phyloP scores from a whole-genome alignment of 192 early-diverging fungal species.

The Phycomyces nitens region DNA sequence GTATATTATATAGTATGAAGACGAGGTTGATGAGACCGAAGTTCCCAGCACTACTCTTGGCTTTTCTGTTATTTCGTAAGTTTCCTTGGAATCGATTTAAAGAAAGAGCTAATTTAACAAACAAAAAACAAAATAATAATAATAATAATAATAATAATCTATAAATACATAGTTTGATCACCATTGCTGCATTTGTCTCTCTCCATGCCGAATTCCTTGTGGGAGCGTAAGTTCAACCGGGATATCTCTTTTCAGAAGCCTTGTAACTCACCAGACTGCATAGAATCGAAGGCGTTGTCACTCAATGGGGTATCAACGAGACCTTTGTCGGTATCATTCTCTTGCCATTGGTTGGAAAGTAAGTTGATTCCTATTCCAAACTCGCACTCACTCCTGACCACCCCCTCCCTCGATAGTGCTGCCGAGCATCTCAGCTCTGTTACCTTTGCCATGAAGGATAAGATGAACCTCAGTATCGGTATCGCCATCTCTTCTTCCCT shows the following conservation, averaged over 20 bases:
- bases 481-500: constrained; percentile 40
- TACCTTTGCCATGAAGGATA: constrained; percentile 81
- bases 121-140: no score
- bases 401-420: constrained; percentile 25
- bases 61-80: constrained; percentile 51
- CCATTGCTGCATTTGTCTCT: constrained; percentile 65
- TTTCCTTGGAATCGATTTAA: neutral
- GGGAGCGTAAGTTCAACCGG: constrained; percentile 47
- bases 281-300: constrained; percentile 65
- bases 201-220: constrained; percentile 81
- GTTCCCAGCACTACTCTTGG: constrained; percentile 53
- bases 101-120: no score
- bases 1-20: constrained; percentile 27
- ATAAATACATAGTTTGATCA: constrained; percentile 40
- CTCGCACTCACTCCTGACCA: no score
- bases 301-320: constrained; percentile 61
- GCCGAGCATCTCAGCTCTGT: constrained; percentile 82
- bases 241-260: neutral
- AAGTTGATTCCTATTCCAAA: constrained; percentile 37
- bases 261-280: constrained; percentile 2
- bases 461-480: constrained; percentile 78
- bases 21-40: constrained; percentile 52
- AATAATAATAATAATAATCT: no score
- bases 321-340: constrained; percentile 93
- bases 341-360: constrained; percentile 87